Percentiles rank a stretch among this genome's conserved stretches.
Conservation (phyloP, 73 alveolate species). For the Paramecium pentaurelia region DNA sequence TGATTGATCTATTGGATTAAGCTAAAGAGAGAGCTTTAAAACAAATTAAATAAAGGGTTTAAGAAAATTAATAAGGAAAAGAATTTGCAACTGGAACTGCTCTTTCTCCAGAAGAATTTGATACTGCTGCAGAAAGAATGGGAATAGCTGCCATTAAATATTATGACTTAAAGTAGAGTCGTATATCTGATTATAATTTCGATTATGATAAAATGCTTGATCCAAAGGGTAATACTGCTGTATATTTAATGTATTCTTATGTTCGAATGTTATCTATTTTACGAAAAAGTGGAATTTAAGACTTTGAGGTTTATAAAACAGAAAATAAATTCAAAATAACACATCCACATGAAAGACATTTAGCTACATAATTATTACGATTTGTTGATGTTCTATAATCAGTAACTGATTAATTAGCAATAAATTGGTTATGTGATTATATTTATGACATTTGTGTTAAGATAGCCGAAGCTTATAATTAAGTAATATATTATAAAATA, state of each 20-base stretch:
- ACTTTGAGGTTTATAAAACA: slow-evolving; percentile 66
- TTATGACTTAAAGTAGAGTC: slow-evolving; percentile 96
- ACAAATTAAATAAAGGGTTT: slow-evolving; percentile 19
- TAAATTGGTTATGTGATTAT: slow-evolving; percentile 90
- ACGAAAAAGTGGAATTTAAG: slow-evolving; percentile 82
- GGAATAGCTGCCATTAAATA: slow-evolving; percentile 98
- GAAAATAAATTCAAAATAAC: slow-evolving; percentile 55
- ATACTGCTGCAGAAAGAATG: slow-evolving; percentile 86
- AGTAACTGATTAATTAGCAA: slow-evolving; percentile 88
- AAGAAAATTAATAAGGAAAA: slow-evolving; percentile 43
- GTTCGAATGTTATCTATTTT: slow-evolving; percentile 97
- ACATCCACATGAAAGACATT: slow-evolving; percentile 81
- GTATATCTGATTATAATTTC: slow-evolving; percentile 92
- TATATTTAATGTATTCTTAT: slow-evolving; percentile 95
- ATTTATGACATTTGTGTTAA: slow-evolving; percentile 94
- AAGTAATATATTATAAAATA: slow-evolving; percentile 3
- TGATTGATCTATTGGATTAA: slow-evolving; percentile 92
- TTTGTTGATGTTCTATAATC: slow-evolving; percentile 95
- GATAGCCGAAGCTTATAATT: slow-evolving; percentile 77
- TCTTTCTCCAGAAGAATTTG: slow-evolving; percentile 78
- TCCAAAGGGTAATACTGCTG: slow-evolving; percentile 99
- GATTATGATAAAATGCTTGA: slow-evolving; percentile 97
- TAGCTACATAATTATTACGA: slow-evolving; percentile 83
- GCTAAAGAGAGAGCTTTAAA: slow-evolving; percentile 91
- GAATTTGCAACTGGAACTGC: slow-evolving; percentile 64